A percentile compares a stretch with the other conserved stretches of the same genome.
Conservation (phyloP, 2,329 filamentous ascomycete genomes). For the Fragosphaeria purpurea region DNA sequence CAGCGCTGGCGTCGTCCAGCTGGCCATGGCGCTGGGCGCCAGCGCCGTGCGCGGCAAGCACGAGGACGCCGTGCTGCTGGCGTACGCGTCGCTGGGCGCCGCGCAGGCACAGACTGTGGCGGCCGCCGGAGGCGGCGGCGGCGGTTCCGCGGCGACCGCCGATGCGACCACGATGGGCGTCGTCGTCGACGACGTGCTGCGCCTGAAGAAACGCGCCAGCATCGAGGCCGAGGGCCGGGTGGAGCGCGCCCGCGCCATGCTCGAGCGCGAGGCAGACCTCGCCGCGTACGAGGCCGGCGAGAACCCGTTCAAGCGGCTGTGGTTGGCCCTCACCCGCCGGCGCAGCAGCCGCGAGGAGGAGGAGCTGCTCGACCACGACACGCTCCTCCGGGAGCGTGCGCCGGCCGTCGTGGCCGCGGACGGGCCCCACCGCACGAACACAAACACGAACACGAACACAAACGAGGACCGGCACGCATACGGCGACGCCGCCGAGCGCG, state of each 20-base stretch:
- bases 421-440: neutral
- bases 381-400: too few species aligned
- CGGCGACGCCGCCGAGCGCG: conserved; percentile 34
- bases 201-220: neutral
- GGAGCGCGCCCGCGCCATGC: conserved; percentile 8
- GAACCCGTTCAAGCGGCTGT: neutral
- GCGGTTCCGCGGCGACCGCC: neutral
- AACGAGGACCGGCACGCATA: conserved; percentile 18
- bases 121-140: neutral
- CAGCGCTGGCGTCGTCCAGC: conserved; percentile 64
- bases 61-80: conserved; percentile 74
- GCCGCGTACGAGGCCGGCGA: neutral
- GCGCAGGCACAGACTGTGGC: conserved; percentile 12
- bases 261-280: conserved; percentile 17
- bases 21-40: conserved; percentile 63
- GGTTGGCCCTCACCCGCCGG: neutral
- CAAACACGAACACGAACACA: conserved; percentile 4
- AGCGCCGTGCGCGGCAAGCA: conserved; percentile 86
- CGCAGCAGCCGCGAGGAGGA: conserved; percentile 6
- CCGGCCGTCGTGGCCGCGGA: too few species aligned
- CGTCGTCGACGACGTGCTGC: neutral
- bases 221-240: conserved; percentile 9
- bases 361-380: conserved; percentile 7
- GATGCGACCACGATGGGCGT: neutral
- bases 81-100: conserved; percentile 34